Conservation (phyloP, 495 filamentous ascomycete genomes). For the Umbilicaria muhlenbergii region DNA sequence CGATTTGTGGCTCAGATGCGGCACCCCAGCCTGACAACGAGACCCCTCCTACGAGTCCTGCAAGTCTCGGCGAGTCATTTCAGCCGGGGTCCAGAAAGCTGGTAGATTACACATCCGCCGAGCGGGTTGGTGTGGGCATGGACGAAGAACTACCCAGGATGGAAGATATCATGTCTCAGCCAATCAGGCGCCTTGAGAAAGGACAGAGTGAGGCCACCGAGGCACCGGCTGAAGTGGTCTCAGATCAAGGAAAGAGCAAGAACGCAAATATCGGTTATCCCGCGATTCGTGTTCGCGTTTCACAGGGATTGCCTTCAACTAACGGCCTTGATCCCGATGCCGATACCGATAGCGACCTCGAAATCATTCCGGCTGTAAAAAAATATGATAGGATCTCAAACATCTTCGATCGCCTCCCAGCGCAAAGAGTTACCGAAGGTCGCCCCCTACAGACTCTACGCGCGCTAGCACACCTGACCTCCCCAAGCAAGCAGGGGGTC, state of each 20-base stretch:
- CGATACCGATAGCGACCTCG: conserved; percentile 54
- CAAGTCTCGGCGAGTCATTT: conserved; percentile 13
- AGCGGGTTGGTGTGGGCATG: neutral
- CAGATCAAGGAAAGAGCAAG: neutral
- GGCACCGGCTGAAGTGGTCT: neutral
- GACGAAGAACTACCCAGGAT: conserved; percentile 12
- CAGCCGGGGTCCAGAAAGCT: neutral
- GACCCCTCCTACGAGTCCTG: conserved; percentile 36
- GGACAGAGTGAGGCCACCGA: conserved; percentile 35
- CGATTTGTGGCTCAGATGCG: conserved; percentile 31
- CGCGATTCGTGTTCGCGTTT: conserved; percentile 1
- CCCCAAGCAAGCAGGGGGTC: conserved; percentile 35
- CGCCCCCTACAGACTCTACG: conserved; percentile 51
- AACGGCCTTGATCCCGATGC: conserved; percentile 10
- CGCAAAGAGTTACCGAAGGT: conserved; percentile 40
- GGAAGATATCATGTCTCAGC: conserved; percentile 8
- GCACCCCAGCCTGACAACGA: conserved; percentile 27
- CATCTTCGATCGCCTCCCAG: conserved; percentile 55
- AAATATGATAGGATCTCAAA: conserved; percentile 27
- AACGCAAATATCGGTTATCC: conserved; percentile 1
- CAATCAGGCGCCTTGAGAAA: conserved; percentile 28
- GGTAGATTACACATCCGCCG: neutral
- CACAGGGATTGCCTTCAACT: conserved; percentile 6
- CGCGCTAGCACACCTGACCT: conserved; percentile 60
- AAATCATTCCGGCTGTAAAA: conserved; percentile 35